These are phyloP conservation scores for Mycena leptocephala DNA, from an alignment of 768 basidiomycete genomes.

Conservation along the genomic window DNA sequence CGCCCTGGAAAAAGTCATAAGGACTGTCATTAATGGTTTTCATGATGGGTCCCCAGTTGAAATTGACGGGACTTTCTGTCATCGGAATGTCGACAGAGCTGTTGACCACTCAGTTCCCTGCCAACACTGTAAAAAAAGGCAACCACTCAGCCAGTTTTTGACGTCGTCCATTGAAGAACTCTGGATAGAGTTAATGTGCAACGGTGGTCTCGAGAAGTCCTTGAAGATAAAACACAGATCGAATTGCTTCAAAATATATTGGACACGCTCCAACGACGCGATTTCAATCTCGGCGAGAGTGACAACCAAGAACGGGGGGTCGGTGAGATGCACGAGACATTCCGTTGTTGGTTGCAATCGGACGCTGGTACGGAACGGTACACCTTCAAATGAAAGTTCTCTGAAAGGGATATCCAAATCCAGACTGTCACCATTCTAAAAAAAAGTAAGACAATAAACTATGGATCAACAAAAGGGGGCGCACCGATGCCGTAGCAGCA, in stretches of 20 bases:
- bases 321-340: constrained; percentile 95
- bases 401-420: constrained; percentile 98
- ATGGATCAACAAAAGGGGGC: constrained; percentile 41
- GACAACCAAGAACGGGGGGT: constrained; percentile 96
- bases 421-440: constrained; percentile 80
- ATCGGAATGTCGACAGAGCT: constrained; percentile 98
- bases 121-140: constrained; percentile 6
- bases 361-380: constrained; percentile 95
- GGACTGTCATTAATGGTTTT: constrained; percentile 98
- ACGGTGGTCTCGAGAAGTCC: constrained; percentile 92
- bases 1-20: constrained; percentile 94
- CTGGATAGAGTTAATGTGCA: constrained; percentile 98
- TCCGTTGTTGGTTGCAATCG: constrained; percentile 97
- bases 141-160: constrained; percentile 96
- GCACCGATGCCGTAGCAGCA: constrained; percentile 82
- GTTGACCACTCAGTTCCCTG: constrained; percentile 18
- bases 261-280: constrained; percentile 96
- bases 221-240: constrained; percentile 98
- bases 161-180: constrained; percentile 94
- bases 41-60: constrained; percentile 99
- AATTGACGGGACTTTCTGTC: constrained; percentile 95
- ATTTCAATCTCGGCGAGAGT: constrained; percentile 97
- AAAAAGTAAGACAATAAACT: background rate
- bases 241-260: constrained; percentile 96
- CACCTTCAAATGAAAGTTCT: constrained; percentile 97